These are phyloP conservation scores for Corynascus novoguineensis DNA, from an alignment of 495 filamentous ascomycete species.

Conservation along the genomic window DNA sequence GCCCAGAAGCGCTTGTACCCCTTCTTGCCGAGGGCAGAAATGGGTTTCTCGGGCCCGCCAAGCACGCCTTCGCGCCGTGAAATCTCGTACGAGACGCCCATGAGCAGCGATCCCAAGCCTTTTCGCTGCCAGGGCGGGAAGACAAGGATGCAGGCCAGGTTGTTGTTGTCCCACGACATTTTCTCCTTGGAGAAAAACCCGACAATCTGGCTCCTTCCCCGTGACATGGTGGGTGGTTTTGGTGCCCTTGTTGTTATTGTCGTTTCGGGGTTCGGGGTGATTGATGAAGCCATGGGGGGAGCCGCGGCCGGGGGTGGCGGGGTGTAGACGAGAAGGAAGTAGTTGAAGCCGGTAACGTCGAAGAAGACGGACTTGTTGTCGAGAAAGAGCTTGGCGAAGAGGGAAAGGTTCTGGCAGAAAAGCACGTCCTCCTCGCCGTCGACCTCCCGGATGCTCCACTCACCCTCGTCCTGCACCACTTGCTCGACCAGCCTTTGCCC, in stretches of 20 bases:
- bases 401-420: conserved; percentile 89
- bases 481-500: conserved; percentile 51
- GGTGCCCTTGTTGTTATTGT: conserved; percentile 5
- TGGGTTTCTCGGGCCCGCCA: conserved; percentile 89
- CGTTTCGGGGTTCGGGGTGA: conserved; percentile 14
- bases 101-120: conserved; percentile 81
- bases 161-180: conserved; percentile 97
- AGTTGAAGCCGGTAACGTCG: conserved; percentile 90
- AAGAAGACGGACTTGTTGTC: conserved; percentile 99
- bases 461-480: conserved; percentile 49
- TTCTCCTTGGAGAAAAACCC: conserved; percentile 99
- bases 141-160: conserved; percentile 91
- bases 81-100: conserved; percentile 89
- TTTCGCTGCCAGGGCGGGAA: conserved; percentile 94
- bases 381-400: conserved; percentile 97
- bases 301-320: conserved; percentile 32
- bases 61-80: conserved; percentile 78
- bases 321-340: conserved; percentile 77
- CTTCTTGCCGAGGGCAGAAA: conserved; percentile 73
- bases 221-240: conserved; percentile 12
- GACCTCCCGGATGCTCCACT: conserved; percentile 75
- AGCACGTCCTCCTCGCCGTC: conserved; percentile 82
- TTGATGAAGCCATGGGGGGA: too few species aligned
- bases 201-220: conserved; percentile 54
- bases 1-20: conserved; percentile 84